Evolutionary conservation across 2,329 filamentous ascomycete species (phyloP), one percentile per base, ranked within the genome.

Genomic region (Arthroderma uncinatum): DNA sequence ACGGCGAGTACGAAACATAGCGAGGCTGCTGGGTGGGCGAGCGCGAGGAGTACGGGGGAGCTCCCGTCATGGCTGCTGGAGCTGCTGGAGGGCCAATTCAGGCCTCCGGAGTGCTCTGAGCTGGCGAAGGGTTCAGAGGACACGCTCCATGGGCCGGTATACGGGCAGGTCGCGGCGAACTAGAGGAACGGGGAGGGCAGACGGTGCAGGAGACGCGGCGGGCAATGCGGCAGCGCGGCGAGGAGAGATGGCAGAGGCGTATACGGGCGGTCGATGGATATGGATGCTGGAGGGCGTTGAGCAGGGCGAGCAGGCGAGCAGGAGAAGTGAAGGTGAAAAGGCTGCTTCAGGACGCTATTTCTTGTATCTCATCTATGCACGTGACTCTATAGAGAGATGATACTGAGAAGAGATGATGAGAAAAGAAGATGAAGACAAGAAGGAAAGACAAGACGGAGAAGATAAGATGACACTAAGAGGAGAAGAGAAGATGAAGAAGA

Each of bases 11-110:
- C 57, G 66, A 66, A 59, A 71, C 66, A 63, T 69, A 73, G 56
- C 68, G 70, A 57, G 69, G 65, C 63, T 73, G 72, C 63, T 74
- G 72, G 58, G 73, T 71, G 57, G 74, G 73, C 62, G 74, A 76
- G 63, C 73, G 73, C 59, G 71, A 67, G 63, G 71, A 71, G 62
- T 72, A 75, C 59, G 74, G 73, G 62, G 73, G 72, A 68, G 68
- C 70, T 62, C 72, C 72, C 60, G 72, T 68, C 72, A 74, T 74
- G 65, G 63, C 71, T 69, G 30, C 36, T 36, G 42, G 39, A 30
- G 47, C 47, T 30, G 47, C 47, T 30, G 28, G 47, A 50, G 47
- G 25, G 40, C 37, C 47, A 30, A 37, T 53, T 53, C 48, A 53
- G 48, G 23, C 48, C 30, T 19, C 25, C n/a, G 25, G 34, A 12